Base-by-base conservation (phyloP, 1,284 basidiomycete genomes). In the Puccinia coronata region DNA sequence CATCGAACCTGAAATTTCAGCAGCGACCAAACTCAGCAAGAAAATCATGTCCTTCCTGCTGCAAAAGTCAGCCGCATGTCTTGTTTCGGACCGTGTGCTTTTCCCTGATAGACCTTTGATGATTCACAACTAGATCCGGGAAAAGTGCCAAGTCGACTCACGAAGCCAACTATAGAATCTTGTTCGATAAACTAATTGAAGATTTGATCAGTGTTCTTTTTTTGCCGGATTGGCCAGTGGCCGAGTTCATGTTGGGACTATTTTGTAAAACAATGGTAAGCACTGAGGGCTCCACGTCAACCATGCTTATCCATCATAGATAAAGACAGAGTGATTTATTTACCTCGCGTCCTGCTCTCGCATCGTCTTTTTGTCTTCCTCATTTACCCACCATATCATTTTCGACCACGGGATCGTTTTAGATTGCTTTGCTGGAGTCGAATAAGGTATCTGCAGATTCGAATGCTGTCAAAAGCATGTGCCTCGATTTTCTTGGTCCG, bases 241-340 rank as follows among this genome's bases (percentile, higher is more conserved):
- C 80, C 39, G 80, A 81, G 49, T 81, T 81, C 51, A 47, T 81
- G 49, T 47, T 81, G 25, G 63, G 63, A n/a, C 23, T 81, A 0
- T 81, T 55, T 39, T 81, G 71, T 36, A 81, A 81, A 55, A 69
- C 61, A 23, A 74, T 81, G 80, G 80, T 81, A 65, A 72, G 71
- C 49, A 51, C 70, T 36, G 41, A 72, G 51, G 11, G 34, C n/a
- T 31, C 34, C 51, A 39, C 57, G 51, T n/a, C 53, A 55, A 57
- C 53, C 51, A 70, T 61, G 20, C 51, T 43, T 25, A 1, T 11
- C 16, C 28, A 18, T 36, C 11, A 53, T 0, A 51, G 53, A 51
- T 8, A 53, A 71, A 23, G 0, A 14, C 28, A 61, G 41, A 51
- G 20, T 72, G 47, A 20, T 61, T 6, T 41, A 2, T 23, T 79